Conservation (phyloP, 2,329 filamentous ascomycete genomes). For the Alternaria brassicicola region DNA sequence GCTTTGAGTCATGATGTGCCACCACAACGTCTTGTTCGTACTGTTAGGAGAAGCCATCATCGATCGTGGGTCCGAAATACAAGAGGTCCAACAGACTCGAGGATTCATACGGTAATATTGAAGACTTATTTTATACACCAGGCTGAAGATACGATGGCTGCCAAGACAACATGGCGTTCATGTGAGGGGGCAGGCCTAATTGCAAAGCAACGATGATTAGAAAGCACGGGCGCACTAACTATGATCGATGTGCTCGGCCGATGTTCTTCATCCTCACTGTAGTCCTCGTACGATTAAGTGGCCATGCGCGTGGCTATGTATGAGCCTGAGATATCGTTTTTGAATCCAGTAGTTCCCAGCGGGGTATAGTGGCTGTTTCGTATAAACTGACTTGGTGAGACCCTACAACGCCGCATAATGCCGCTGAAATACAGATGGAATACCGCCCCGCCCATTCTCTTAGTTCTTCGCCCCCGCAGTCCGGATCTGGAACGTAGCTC, state of each 20-base stretch:
- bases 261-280: background rate
- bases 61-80: background rate
- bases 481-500: conserved; percentile 95
- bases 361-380: background rate
- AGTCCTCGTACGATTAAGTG: background rate
- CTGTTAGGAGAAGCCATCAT: background rate
- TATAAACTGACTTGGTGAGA: background rate
- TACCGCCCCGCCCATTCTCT: conserved; percentile 20
- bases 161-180: background rate
- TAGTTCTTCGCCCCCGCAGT: conserved; percentile 72
- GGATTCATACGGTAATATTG: background rate
- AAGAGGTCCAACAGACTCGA: background rate
- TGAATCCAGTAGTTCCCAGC: background rate
- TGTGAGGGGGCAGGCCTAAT: background rate
- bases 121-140: background rate
- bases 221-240: background rate
- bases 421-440: conserved; percentile 28
- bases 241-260: background rate
- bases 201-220: background rate
- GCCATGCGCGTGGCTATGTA: background rate
- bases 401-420: conserved; percentile 40
- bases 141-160: background rate
- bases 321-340: background rate
- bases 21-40: background rate
- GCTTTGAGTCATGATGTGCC: background rate